Evolutionary conservation across 306 rosid genomes (phyloP), one percentile per base, ranked within the genome.

Genomic region (Malus orientalis): DNA sequence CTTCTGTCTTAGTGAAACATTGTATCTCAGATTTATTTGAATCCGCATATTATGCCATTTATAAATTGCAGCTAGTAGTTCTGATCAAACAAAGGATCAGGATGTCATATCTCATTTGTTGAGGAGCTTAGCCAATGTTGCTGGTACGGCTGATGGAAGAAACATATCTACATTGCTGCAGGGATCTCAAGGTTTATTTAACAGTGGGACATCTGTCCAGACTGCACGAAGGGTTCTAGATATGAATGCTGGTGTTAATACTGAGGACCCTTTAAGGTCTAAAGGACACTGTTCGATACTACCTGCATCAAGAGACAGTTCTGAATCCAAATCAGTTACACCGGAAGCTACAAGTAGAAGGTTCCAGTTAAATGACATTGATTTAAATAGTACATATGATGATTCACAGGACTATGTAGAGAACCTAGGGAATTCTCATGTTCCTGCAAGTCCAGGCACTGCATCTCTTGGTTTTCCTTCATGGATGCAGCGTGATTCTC

Each of bases 401-500:
- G 93, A 93, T 81, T 91, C 89, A 51, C 97, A 91, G 75, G 98
- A 91, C 74, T 91, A 91, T 59, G 74, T 58, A 45, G 98, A 89
- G 79, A 93, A 91, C 74, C 38, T 80, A 29, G 93, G 78, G 81
- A 88, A 89, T 79, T 79, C 81, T 32, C 85, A 90, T 12, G 89
- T 77, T 55, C 86, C 97, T 57, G 77, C 82, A 64, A 92, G 85
- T 80, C 77, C 76, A 71, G 94, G 76, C 74, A 81, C 90, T 66
- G 82, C 93, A 82, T 89, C 91, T 71, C 85, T 79, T 75, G 98
- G 87, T 73, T 89, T 79, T 69, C 89, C 86, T 69, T 82, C 86
- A 72, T 87, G 97, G 96, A 76, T 78, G 44, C 97, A 86, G 76
- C 91, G 59, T 22, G 93, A 82, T 72, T 91, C 92, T 72, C 98